Base-by-base conservation (phyloP, 164 flowering plant genomes). In the Taxillus chinensis region DNA sequence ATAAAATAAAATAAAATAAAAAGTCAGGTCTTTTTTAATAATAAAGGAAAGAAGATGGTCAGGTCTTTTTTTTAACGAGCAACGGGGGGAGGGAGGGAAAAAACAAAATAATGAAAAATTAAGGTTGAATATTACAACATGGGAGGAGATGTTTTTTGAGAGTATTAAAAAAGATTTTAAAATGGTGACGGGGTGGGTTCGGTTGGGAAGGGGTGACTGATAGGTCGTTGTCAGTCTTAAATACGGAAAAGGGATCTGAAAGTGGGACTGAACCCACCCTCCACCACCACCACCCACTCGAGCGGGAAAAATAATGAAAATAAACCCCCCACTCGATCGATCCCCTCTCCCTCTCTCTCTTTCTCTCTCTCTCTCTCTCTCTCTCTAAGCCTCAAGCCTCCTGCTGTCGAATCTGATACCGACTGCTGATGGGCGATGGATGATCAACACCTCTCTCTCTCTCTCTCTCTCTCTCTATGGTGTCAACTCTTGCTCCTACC, bases 181-280 rank as follows among this genome's bases (percentile, higher is more conserved):
- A 27, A 27, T 27, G 27, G 27, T 27, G 27, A 27, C 27, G 27
- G 27, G 27, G 27, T 27, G 27, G 27, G 27, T 27, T 27, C 27
- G 27, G 27, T 27, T 27, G 27, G 27, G 27, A 27, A 27, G 27
- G 27, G 27, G 27, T 27, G 27, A 27, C 74, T 79, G 77, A 77
- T 67, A 66, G 69, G 80, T 80, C 83, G 70, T 79, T 75, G 67
- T 80, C 81, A 72, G 67, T 80, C 78, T 66, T 62, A 75, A 70
- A 70, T 69, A 57, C 40, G 68, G 70, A 62, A 45, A 55, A 62
- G 61, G 8, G 64, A 68, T 27, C 48, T n/a, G 54, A 57, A 45
- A 53, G 39, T 60, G 63, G 17, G 48, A 63, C 16, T 41, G 57
- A n/a, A 15, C 45, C 59, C 27, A 27, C 27, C 27, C 27, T 27